Evolutionary conservation across 192 early-diverging fungal genomes (phyloP), one percentile per base, ranked within the genome.

Genomic region (Umbelopsis sp.): DNA sequence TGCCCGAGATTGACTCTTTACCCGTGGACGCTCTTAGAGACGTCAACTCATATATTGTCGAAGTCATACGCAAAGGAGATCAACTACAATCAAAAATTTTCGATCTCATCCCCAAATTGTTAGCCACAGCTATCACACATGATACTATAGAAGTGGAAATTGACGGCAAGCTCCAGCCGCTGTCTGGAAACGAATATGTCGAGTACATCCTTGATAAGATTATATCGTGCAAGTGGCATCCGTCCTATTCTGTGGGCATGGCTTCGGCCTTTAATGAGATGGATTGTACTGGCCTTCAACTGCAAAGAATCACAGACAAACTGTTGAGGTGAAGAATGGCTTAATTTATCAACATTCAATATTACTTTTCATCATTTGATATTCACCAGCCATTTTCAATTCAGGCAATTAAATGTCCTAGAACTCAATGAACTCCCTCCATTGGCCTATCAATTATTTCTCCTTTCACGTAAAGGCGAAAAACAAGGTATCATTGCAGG

Each of bases 361-460:
- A 58, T 27, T 27, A 5, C 16, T 35, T 3, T 2, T 53, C 12
- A 1, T 3, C n/a, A 25, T 2, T 11, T n/a, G 35, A 25, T 35
- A 8, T 13, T 35, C 27, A 33, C 55, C 1, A 4, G 16, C 0
- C 27, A n/a, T 30, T 4, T 7, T 16, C 33, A 30, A 35, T 53
- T 13, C 53, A 84, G 81, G 20, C 77, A 83, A 5, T 51, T 88
- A n/a, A 70, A 81, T 52, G 71, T 71, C 1, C 67, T 83, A n/a
- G 86, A 86, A 33, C 47, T 72, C 3, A 73, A 83, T 20, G 88
- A 88, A 73, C 75, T 88, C 1, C 91, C 92, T 2, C 81, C 89
- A 1, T 73, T 92, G 73, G 80, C 89, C 15, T 90, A 88, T 68
- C 90, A 92, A 73, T 67, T 93, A 16, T 74, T 93, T 20, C 72